Percentiles rank a stretch among this genome's conserved stretches.
These are phyloP conservation scores for Stagonosporopsis tanaceti DNA, from an alignment of 2,329 filamentous ascomycete genomes.

Conservation along the genomic window DNA sequence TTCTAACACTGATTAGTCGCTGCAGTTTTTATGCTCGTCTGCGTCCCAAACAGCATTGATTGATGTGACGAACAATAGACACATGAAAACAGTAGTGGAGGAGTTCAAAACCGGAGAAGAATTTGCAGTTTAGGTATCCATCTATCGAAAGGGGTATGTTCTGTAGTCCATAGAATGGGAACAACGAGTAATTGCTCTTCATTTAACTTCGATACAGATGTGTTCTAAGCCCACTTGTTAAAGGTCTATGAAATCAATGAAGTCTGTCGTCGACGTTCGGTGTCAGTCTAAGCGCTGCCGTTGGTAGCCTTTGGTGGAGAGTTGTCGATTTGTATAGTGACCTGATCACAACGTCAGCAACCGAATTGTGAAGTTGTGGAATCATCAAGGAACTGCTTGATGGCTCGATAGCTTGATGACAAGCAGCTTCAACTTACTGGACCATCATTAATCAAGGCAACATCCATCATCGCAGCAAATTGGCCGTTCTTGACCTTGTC, in stretches of 20 bases:
- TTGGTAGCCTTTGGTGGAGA: constrained; percentile 52
- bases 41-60: background rate
- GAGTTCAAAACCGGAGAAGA: background rate
- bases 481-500: constrained; percentile 92
- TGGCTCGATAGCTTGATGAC: constrained; percentile 64
- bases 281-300: constrained; percentile 19
- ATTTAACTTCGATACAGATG: background rate
- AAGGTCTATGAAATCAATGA: background rate
- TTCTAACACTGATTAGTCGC: background rate
- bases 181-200: background rate
- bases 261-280: constrained; percentile 51
- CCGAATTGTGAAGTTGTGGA: background rate
- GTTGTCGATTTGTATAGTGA: constrained; percentile 59
- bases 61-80: background rate
- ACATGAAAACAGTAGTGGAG: too few species aligned
- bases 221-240: background rate
- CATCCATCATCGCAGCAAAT: constrained; percentile 99
- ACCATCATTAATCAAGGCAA: constrained; percentile 87
- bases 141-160: background rate
- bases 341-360: constrained; percentile 41
- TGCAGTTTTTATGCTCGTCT: background rate
- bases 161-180: background rate
- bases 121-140: background rate
- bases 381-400: constrained; percentile 35
- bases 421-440: constrained; percentile 70